Evolutionary conservation across 1,284 basidiomycete genomes (phyloP).

Genomic region (Heterobasidion annosum): DNA sequence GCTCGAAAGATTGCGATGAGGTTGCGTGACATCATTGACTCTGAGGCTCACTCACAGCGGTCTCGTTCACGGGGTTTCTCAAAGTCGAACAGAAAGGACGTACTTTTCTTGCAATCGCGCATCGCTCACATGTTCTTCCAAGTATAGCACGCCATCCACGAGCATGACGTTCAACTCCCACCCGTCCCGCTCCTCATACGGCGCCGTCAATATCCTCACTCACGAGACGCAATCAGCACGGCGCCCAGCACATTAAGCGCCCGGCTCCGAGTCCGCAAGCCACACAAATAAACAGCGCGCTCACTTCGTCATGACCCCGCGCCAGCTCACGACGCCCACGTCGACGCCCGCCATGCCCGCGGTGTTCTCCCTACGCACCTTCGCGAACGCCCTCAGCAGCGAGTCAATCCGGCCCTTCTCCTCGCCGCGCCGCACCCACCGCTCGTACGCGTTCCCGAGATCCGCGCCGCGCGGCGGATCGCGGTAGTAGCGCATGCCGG

Average conservation of each 20-base stretch:
- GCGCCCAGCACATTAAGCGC: constrained; percentile 7
- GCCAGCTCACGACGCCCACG: constrained; percentile 70
- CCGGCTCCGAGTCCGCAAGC: background rate
- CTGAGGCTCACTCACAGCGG: too few species aligned
- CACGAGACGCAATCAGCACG: constrained; percentile 19
- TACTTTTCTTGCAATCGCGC: constrained; percentile 55
- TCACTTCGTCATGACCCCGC: constrained; percentile 90
- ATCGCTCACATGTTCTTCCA: constrained; percentile 73
- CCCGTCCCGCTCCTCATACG: constrained; percentile 72
- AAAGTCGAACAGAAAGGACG: constrained; percentile 12
- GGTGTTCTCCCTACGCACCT: constrained; percentile 27
- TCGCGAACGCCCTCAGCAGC: constrained; percentile 46
- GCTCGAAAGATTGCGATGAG: too few species aligned
- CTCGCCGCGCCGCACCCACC: constrained; percentile 62
- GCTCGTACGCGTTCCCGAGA: constrained; percentile 57
- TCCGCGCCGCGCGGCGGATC: constrained; percentile 55
- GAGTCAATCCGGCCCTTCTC: constrained; percentile 55
- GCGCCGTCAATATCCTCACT: constrained; percentile 66
- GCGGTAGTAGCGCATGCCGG: constrained; percentile 60
- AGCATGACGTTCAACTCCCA: constrained; percentile 85
- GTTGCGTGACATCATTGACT: too few species aligned
- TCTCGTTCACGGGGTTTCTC: background rate
- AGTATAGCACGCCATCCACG: constrained; percentile 69
- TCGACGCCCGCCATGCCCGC: constrained; percentile 22
- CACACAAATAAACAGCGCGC: constrained; percentile 16